A percentile compares a stretch with the other conserved stretches of the same genome.
Conservation (phyloP, 495 filamentous ascomycete genomes). For the Pyrenopolyporus hunteri region DNA sequence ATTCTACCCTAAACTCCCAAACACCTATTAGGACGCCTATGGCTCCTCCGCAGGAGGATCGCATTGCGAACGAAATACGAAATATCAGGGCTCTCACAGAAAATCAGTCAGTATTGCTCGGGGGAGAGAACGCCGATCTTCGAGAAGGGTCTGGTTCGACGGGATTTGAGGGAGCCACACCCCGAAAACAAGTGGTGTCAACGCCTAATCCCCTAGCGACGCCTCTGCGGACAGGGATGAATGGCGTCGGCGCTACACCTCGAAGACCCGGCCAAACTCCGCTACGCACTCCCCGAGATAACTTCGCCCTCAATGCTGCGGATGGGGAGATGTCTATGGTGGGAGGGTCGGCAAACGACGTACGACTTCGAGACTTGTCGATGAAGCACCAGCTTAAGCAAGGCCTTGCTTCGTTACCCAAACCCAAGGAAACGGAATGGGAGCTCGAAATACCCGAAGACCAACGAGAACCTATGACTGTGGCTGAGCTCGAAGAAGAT, state of each 20-base stretch:
- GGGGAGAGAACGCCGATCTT: slow-evolving; percentile 91
- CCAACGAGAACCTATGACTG: slow-evolving; percentile 63
- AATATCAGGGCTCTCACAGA: slow-evolving; percentile 93
- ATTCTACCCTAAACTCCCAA: slow-evolving; percentile 76
- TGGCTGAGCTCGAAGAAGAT: slow-evolving; percentile 74
- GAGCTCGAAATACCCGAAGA: slow-evolving; percentile 93
- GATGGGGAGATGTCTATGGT: slow-evolving; percentile 69
- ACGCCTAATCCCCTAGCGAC: slow-evolving; percentile 97
- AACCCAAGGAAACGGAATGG: slow-evolving; percentile 89
- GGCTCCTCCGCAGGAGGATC: slow-evolving; percentile 90
- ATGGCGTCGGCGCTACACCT: slow-evolving; percentile 76
- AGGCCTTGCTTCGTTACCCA: slow-evolving; percentile 82
- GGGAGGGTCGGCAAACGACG: slow-evolving; percentile 78
- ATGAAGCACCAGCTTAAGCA: slow-evolving; percentile 71
- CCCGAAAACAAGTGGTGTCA: slow-evolving; percentile 76
- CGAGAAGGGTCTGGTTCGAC: slow-evolving; percentile 82
- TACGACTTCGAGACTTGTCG: slow-evolving; percentile 74
- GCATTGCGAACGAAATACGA: slow-evolving; percentile 93
- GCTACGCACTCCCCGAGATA: slow-evolving; percentile 88
- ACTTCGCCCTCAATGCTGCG: slow-evolving; percentile 79
- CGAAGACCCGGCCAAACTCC: slow-evolving; percentile 80
- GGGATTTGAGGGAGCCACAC: slow-evolving; percentile 85
- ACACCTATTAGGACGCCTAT: slow-evolving; percentile 91
- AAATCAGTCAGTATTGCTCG: slow-evolving; percentile 92
- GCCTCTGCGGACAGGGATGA: slow-evolving; percentile 73